Evolutionary conservation across 108 stramenopile genomes (phyloP).

Genomic region (Cyclotella distinguenda): DNA sequence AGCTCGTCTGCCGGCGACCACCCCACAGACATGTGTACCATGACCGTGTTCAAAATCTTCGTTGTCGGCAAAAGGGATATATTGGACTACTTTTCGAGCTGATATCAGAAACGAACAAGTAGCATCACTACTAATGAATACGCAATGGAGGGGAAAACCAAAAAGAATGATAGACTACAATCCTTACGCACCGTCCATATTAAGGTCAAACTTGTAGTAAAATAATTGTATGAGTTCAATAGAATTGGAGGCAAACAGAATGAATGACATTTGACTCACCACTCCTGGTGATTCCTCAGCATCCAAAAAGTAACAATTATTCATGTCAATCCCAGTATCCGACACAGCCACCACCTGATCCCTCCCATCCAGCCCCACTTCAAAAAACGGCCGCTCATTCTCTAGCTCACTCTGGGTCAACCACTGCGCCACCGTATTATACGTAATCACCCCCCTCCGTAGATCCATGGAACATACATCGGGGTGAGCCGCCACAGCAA

Average conservation of each 20-base stretch:
- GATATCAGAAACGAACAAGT: background rate
- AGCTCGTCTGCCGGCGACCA: slow-evolving; percentile 28
- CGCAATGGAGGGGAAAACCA: background rate
- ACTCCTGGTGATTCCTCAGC: background rate
- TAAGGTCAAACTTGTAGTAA: background rate
- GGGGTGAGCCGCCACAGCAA: slow-evolving; percentile 16
- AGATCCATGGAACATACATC: slow-evolving; percentile 24
- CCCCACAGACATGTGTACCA: slow-evolving; percentile 43
- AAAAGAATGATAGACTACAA: too few species aligned
- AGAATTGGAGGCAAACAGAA: background rate
- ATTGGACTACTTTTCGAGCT: slow-evolving; percentile 37
- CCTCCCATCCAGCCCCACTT: slow-evolving; percentile 35
- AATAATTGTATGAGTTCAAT: too few species aligned
- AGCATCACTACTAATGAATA: background rate
- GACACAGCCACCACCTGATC: slow-evolving; percentile 40
- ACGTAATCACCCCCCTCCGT: background rate
- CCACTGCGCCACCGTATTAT: slow-evolving; percentile 11
- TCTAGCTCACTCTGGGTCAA: slow-evolving; percentile 33
- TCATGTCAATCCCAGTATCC: slow-evolving; percentile 48
- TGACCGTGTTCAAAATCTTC: slow-evolving; percentile 38
- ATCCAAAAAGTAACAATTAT: slow-evolving; percentile 55
- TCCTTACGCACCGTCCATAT: too few species aligned
- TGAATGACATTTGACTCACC: background rate
- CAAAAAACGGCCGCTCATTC: slow-evolving; percentile 34
- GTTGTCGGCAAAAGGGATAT: slow-evolving; percentile 27